These are phyloP conservation scores for Rhododendron ferrugineum DNA, from an alignment of 148 eudicot genomes.

Conservation along the genomic window DNA sequence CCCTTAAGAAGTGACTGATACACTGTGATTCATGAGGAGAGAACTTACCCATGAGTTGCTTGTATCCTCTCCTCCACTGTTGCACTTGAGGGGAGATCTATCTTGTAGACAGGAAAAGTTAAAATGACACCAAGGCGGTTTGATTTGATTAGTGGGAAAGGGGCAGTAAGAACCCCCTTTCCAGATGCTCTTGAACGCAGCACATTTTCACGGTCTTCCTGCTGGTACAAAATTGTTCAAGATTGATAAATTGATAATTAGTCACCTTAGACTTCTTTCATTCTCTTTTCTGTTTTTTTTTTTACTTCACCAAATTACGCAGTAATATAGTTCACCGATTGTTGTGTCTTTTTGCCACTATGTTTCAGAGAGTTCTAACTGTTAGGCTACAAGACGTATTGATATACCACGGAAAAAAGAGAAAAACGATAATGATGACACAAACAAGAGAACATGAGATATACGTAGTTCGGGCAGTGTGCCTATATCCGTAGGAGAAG, in stretches of 20 bases:
- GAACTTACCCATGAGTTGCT: constrained; percentile 76
- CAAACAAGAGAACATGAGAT: neutral
- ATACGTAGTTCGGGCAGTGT: neutral
- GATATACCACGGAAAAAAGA: neutral
- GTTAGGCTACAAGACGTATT: neutral
- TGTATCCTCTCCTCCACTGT: constrained; percentile 58
- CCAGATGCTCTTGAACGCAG: constrained; percentile 91
- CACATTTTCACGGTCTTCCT: constrained; percentile 98
- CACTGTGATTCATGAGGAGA: neutral
- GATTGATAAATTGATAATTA: neutral
- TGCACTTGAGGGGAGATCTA: constrained; percentile 77
- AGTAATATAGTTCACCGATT: neutral
- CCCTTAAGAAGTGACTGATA: neutral
- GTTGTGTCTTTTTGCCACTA: neutral
- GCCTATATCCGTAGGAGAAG: neutral
- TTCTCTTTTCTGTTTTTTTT: neutral
- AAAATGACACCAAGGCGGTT: constrained; percentile 92
- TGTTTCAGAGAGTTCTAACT: neutral
- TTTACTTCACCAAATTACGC: neutral
- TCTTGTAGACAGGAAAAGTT: constrained; percentile 95
- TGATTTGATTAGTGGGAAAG: constrained; percentile 73
- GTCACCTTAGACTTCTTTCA: neutral
- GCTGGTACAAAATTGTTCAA: too few relatives aligned
- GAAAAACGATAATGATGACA: neutral
- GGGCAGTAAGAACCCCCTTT: constrained; percentile 95